These are phyloP conservation scores for Allomyces arbusculus DNA, from an alignment of 192 early-diverging fungal genomes.

Conservation along the genomic window DNA sequence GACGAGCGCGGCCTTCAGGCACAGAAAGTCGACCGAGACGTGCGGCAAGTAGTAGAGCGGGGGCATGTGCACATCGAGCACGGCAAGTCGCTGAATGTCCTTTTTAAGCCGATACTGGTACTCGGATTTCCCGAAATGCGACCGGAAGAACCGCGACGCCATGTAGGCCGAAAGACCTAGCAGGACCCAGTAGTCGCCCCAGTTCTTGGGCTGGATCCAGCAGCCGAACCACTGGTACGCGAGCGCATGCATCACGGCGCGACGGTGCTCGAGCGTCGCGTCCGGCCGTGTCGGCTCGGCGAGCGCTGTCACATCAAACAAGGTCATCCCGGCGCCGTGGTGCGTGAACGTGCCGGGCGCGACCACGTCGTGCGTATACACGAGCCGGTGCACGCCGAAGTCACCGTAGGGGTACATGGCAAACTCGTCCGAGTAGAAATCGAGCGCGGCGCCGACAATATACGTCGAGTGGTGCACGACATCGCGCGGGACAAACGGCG, in stretches of 20 bases:
- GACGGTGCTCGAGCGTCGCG: slow-evolving; percentile 35
- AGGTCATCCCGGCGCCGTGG: neutral
- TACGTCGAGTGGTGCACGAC: neutral
- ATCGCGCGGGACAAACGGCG: neutral
- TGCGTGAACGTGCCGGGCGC: neutral
- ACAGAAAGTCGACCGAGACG: slow-evolving; percentile 39
- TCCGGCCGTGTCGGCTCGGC: neutral
- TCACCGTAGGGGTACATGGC: slow-evolving; percentile 70
- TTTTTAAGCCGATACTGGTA: slow-evolving; percentile 60
- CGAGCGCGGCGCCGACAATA: slow-evolving; percentile 5
- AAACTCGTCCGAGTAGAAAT: slow-evolving; percentile 69
- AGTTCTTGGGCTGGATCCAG: slow-evolving; percentile 42
- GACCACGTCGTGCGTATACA: neutral
- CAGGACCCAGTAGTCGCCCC: slow-evolving; percentile 80
- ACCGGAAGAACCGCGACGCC: slow-evolving; percentile 47
- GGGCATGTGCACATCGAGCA: slow-evolving; percentile 67
- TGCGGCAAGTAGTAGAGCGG: slow-evolving; percentile 47
- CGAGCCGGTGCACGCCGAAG: slow-evolving; percentile 9
- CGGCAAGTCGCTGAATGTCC: slow-evolving; percentile 64
- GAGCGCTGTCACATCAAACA: neutral
- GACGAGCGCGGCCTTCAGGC: slow-evolving; percentile 68
- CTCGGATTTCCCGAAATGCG: slow-evolving; percentile 75
- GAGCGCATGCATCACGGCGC: slow-evolving; percentile 40
- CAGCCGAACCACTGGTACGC: slow-evolving; percentile 92
- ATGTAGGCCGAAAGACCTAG: slow-evolving; percentile 60